These are phyloP conservation scores for Bonia amplexicaulis DNA, from an alignment of 176 grass and related monocot species.

Conservation along the genomic window DNA sequence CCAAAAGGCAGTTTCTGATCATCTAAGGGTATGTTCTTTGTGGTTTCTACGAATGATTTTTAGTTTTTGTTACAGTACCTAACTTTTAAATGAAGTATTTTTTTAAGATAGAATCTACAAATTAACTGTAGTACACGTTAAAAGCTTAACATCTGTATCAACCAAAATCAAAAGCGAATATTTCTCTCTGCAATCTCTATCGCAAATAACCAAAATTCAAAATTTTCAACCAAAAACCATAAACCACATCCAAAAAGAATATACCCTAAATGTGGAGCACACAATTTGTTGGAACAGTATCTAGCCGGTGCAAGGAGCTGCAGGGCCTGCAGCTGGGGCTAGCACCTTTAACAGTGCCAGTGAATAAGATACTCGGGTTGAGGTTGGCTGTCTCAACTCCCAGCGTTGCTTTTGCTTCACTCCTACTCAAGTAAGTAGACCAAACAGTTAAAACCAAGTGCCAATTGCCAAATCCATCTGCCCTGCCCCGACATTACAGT, in stretches of 20 bases:
- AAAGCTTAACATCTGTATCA: too few relatives aligned
- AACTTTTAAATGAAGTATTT: too few relatives aligned
- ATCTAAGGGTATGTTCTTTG: too few relatives aligned
- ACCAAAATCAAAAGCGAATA: too few relatives aligned
- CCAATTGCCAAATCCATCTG: background rate
- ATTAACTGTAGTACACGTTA: too few relatives aligned
- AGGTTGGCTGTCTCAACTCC: constrained; percentile 9
- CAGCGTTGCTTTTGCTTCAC: constrained; percentile 48
- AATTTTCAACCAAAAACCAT: too few relatives aligned
- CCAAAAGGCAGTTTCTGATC: background rate
- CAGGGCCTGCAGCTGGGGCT: background rate
- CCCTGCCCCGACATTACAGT: background rate
- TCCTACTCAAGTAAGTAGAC: constrained; percentile 41
- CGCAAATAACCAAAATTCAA: too few relatives aligned
- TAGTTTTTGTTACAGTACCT: too few relatives aligned
- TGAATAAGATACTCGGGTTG: constrained; percentile 5
- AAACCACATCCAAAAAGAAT: too few relatives aligned
- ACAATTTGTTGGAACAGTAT: constrained; percentile 22
- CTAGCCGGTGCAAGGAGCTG: background rate
- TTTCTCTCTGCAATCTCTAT: too few relatives aligned
- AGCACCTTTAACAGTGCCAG: background rate
- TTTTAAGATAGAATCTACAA: too few relatives aligned
- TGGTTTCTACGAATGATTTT: too few relatives aligned
- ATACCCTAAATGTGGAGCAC: background rate
- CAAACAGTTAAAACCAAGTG: constrained; percentile 27